phyloP scores from a whole-genome alignment of 768 basidiomycete species.

The Mycena amicta region DNA sequence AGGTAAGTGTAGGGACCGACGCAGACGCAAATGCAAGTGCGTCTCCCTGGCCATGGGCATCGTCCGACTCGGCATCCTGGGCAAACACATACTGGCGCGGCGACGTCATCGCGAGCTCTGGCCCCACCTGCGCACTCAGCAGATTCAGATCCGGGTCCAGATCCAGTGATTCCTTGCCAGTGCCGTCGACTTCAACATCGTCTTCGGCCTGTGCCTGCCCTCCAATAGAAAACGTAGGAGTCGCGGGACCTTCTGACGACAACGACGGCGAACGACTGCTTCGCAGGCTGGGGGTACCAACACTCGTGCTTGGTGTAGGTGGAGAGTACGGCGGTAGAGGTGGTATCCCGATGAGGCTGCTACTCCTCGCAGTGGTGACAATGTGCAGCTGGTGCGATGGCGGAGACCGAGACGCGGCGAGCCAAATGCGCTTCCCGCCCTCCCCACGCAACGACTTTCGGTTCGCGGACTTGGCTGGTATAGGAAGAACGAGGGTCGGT shows the following conservation, averaged over 20 bases:
- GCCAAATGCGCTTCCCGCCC: slow-evolving; percentile 15
- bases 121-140: neutral
- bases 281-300: slow-evolving; percentile 12
- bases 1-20: too few relatives aligned
- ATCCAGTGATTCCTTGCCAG: neutral
- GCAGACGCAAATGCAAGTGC: too few relatives aligned
- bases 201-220: neutral
- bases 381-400: neutral
- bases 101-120: neutral
- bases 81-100: neutral
- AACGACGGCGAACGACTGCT: slow-evolving; percentile 12
- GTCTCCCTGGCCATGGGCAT: neutral
- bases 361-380: neutral
- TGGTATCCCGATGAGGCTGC: neutral
- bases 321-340: slow-evolving; percentile 5
- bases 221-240: too few relatives aligned
- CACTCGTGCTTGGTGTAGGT: neutral
- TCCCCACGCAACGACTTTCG: slow-evolving; percentile 10
- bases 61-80: neutral
- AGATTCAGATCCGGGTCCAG: neutral
- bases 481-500: slow-evolving; percentile 42
- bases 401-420: neutral
- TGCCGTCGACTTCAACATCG: neutral
- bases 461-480: slow-evolving; percentile 34
- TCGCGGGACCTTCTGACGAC: slow-evolving; percentile 13